Base-by-base conservation (phyloP, 257 asterid genomes). In the Lycium ferocissimum region DNA sequence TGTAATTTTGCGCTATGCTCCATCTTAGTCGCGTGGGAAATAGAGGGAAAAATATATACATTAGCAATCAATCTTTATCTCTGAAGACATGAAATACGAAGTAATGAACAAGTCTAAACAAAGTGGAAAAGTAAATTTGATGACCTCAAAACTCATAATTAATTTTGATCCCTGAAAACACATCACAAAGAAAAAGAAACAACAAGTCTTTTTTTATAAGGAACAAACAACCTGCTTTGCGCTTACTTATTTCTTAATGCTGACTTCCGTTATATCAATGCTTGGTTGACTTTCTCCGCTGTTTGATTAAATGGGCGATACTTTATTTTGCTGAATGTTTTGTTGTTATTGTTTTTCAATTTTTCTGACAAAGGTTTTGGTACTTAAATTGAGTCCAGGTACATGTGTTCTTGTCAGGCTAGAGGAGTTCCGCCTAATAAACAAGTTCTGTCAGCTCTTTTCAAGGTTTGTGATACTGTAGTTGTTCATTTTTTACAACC, bases 391-490 rank as follows among this genome's bases (percentile, higher is more conserved):
- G 78, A 75, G 87, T 90, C 85, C 90, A 95, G 99, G 94, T 94
- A 94, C 90, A 83, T 86, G 70, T 88, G 86, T 85, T 92, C 90
- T 84, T 93, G 98, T 91, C 85, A 87, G 91, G 79, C 89, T 85
- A 91, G 91, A 66, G 95, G 89, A n/a, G 83, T 91, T 78, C 62
- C 18, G 20, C 96, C 97, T 33, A 92, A 92, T 84, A 89, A 89
- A 90, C 87, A 87, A 37, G 69, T 95, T 81, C 84, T 92, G 84
- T 93, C 90, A 72, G 92, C 97, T 79, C 67, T 95, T 85, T 88
- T 88, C 91, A 92, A 93, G 99, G 98, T 95, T 88, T 85, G 86
- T 58, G 58, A 71, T 45, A 67, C 69, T 58, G 63, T 70, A 37
- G 65, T 51, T 63, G 81, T 76, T 45, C 63, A 33, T 40, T 22